Base-by-base conservation (phyloP, 768 basidiomycete genomes). In the Cystoderma amianthinum region DNA sequence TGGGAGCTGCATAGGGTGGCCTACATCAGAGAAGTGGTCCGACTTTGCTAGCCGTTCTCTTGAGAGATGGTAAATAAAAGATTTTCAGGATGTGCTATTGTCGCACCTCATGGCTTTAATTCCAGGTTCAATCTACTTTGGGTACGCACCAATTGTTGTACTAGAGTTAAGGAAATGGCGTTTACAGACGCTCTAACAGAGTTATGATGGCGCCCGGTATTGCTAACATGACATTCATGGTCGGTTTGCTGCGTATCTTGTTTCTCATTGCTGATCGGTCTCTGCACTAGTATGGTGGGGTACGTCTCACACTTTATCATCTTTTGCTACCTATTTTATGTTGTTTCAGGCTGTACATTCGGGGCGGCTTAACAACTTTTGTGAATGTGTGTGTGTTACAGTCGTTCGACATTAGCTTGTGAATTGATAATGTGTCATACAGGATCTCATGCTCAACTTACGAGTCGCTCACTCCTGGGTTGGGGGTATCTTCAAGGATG, bases 361-460 rank as follows among this genome's bases (percentile, higher is more conserved):
- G 25, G n/a, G 25, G 25, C 25, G n/a, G 25, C 3, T 48, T 46
- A 12, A 62, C 66, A 30, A 59, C 56, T 0, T 56, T 65, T 15
- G 64, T 60, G 5, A 69, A 69, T 42, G 43, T 64, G 65, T 67
- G 41, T 36, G 62, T 52, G 12, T 36, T 18, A 17, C 10, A 15
- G 3, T 7, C 16, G 32, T 2, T 22, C 19, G 21, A 35, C 10
- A n/a, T n/a, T n/a, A n/a, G n/a, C 23, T n/a, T 17, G 21, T 39
- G 20, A 35, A 35, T 17, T 17, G 15, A 42, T 42, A 19, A 22
- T 25, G 3, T 24, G 17, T 18, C 22, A 13, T 25, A 11, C 32
- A 67, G 65, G 15, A 55, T 63, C 10, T 64, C 69, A 4, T 63
- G 68, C 48, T 47, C 69, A 15, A 61, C 65, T 13, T 57, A 64